Percentiles rank a stretch among this genome's conserved stretches.
Evolutionary conservation across 768 basidiomycete species (phyloP).

Genomic region (Nidularia sp.): DNA sequence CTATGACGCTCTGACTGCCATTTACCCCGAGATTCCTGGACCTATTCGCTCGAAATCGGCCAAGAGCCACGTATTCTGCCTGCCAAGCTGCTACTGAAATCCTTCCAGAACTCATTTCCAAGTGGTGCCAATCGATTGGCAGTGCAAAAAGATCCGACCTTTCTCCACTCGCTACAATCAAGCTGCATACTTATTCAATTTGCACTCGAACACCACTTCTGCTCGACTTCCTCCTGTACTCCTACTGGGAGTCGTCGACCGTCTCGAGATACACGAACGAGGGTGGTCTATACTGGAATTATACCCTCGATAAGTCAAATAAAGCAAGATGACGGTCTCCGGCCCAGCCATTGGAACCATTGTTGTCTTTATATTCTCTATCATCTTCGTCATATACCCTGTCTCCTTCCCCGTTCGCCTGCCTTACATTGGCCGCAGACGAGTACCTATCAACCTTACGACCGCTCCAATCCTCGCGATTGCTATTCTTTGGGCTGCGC

Average conservation of each 20-base stretch:
- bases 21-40: too few species aligned
- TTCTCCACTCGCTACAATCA: neutral
- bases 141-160: too few species aligned
- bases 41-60: too few species aligned
- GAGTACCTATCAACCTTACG: slow-evolving; percentile 41
- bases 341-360: slow-evolving; percentile 44
- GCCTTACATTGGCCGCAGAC: neutral
- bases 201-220: neutral
- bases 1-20: too few species aligned
- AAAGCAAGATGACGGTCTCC: slow-evolving; percentile 25
- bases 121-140: too few species aligned
- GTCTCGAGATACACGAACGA: too few species aligned
- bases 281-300: too few species aligned
- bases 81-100: too few species aligned
- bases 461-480: slow-evolving; percentile 53
- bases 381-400: slow-evolving; percentile 46
- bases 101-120: too few species aligned
- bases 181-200: neutral
- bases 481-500: slow-evolving; percentile 49
- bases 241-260: too few species aligned
- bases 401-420: slow-evolving; percentile 15
- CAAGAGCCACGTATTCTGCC: too few species aligned
- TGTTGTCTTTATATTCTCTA: slow-evolving; percentile 49
- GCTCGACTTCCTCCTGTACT: neutral
- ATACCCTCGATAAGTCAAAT: neutral